Evolutionary conservation across 495 filamentous ascomycete species (phyloP), one percentile per base, ranked within the genome.

Genomic region (Echria macrotheca): DNA sequence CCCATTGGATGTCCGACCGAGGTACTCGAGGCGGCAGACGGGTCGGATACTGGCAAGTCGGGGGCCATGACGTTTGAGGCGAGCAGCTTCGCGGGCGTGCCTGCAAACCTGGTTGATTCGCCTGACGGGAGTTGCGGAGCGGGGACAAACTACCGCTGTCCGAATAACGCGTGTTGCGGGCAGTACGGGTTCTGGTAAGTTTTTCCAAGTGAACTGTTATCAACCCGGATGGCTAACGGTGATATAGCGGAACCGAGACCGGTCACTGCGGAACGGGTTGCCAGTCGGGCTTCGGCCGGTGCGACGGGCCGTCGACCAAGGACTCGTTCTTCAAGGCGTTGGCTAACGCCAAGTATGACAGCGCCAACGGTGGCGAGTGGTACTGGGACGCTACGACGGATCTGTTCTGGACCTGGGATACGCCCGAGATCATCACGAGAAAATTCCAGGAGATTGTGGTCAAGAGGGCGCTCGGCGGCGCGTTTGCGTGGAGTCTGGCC

Each of bases 371-470:
- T 25, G 82, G 79, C 2, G 65, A 80, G 64, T 85, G 82, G 68
- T 84, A 76, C 68, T 82, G 71, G 61, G 82, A 85, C 57, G 32
- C 55, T 7, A 43, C 69, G 3, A 63, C 62, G 18, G 66, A 70
- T 29, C 52, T 81, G 42, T 86, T 83, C 68, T 86, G 82, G 82
- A 81, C 76, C 6, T 86, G 82, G 82, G 82, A 86, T 49, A 84
- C 80, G 1, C 68, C 77, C 1, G 72, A 70, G 5, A 54, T 80
- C 35, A 77, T 85, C 29, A 58, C 57, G 7, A 63, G 71, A 53
- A 86, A 86, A 68, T 82, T 83, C 57, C 64, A 59, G 14, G 65
- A 79, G 32, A 83, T 86, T 36, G 73, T 85, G n/a, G 63, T 67
- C 18, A 61, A 54, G 10, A 74, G 74, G 65, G 67, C 69, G 7